Evolutionary conservation across 2,329 filamentous ascomycete species (phyloP).

Genomic region (Cyphellophora attinorum): DNA sequence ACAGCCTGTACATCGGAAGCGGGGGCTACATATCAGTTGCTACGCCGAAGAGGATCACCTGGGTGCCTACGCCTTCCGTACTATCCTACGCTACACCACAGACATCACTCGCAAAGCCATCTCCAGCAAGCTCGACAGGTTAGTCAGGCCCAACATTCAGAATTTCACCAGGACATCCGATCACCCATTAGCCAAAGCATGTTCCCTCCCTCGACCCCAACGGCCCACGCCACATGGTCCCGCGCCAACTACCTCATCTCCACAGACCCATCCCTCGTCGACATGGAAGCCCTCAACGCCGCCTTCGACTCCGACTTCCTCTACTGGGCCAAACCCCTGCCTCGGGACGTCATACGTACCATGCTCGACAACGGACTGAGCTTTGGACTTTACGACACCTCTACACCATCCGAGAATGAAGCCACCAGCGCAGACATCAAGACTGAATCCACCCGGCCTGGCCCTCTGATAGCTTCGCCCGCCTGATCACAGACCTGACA

Average conservation of each 20-base stretch:
- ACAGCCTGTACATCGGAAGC: too few relatives aligned
- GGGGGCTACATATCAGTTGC: too few relatives aligned
- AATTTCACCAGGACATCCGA: too few relatives aligned
- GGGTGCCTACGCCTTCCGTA: too few relatives aligned
- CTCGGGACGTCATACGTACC: constrained; percentile 39
- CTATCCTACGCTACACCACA: too few relatives aligned
- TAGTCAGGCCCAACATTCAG: too few relatives aligned
- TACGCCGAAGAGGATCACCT: too few relatives aligned
- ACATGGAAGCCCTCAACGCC: constrained; percentile 44
- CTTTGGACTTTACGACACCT: constrained; percentile 44
- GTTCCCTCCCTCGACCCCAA: not conserved
- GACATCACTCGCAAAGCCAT: too few relatives aligned
- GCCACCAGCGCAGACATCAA: not conserved
- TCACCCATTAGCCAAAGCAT: too few relatives aligned
- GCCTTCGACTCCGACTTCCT: constrained; percentile 49
- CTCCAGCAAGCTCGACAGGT: too few relatives aligned
- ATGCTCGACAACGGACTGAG: constrained; percentile 52
- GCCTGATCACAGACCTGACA: constrained; percentile 59
- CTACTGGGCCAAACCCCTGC: constrained; percentile 51
- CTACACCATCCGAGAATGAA: constrained; percentile 4
- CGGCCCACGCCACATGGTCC: constrained; percentile 5
- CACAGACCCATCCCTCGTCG: constrained; percentile 48
- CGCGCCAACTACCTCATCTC: constrained; percentile 49
- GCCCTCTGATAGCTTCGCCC: constrained; percentile 46
- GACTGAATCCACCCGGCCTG: constrained; percentile 23